phyloP scores from a whole-genome alignment of 768 basidiomycete genomes.

The Calocera cornea region DNA sequence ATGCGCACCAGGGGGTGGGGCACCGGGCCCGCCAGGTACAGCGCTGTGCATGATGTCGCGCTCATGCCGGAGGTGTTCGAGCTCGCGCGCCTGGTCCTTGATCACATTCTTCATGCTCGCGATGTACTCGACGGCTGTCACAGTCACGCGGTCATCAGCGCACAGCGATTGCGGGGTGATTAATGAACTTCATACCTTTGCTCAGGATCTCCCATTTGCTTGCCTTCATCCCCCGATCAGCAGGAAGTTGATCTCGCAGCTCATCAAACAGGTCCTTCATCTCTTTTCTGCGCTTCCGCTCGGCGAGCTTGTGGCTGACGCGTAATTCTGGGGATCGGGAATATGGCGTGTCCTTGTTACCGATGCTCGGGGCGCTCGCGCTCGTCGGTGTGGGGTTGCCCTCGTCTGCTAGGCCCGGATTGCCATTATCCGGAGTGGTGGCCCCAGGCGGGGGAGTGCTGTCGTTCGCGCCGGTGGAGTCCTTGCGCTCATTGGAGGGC shows the following conservation, averaged over 20 bases:
- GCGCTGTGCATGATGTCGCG: conserved; percentile 39
- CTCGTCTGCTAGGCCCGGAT: conserved; percentile 21
- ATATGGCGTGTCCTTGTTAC: conserved; percentile 47
- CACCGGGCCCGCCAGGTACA: neutral
- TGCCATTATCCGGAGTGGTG: conserved; percentile 31
- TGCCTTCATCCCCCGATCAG: conserved; percentile 86
- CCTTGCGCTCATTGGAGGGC: neutral
- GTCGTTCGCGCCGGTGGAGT: neutral
- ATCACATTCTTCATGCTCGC: conserved; percentile 59
- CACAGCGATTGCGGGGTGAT: conserved; percentile 9
- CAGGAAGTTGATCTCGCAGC: conserved; percentile 79
- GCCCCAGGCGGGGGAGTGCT: neutral
- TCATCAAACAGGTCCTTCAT: conserved; percentile 99
- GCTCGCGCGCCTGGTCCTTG: conserved; percentile 63
- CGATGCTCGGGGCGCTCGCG: neutral
- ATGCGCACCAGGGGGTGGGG: neutral
- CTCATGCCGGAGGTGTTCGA: conserved; percentile 67
- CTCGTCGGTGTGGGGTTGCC: conserved; percentile 19
- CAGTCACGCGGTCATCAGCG: conserved; percentile 20
- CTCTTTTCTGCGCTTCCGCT: conserved; percentile 91
- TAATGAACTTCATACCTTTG: conserved; percentile 46
- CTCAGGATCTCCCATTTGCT: conserved; percentile 99
- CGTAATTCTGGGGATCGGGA: conserved; percentile 90
- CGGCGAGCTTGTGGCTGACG: conserved; percentile 92
- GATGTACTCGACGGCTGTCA: conserved; percentile 74